Evolutionary conservation across 192 early-diverging fungal genomes (phyloP).

Genomic region (Helicostylum pulchrum): DNA sequence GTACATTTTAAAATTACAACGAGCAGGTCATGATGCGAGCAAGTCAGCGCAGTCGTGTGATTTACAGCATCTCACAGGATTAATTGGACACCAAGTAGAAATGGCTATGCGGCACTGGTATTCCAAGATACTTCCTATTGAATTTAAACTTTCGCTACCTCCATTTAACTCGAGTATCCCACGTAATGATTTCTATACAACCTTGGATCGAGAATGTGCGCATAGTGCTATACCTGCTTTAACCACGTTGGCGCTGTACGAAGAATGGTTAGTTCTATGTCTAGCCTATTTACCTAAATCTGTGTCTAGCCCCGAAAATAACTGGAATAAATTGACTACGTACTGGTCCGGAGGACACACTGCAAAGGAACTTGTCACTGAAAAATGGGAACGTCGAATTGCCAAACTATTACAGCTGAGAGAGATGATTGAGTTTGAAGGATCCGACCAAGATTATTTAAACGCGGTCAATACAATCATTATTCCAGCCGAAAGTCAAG

Average conservation of each 20-base stretch:
- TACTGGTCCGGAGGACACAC: neutral
- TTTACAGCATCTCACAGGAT: slow-evolving; percentile 1
- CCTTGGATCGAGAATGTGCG: slow-evolving; percentile 14
- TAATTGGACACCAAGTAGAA: slow-evolving; percentile 10
- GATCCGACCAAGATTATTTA: slow-evolving; percentile 9
- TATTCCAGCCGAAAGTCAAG: neutral
- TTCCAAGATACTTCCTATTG: neutral
- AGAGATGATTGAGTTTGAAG: slow-evolving; percentile 6
- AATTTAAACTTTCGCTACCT: slow-evolving; percentile 6
- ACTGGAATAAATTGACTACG: neutral
- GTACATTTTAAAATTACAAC: slow-evolving; percentile 2
- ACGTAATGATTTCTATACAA: neutral
- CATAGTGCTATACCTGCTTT: slow-evolving; percentile 2
- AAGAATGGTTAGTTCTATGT: slow-evolving; percentile 9
- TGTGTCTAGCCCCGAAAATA: neutral
- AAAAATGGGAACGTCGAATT: slow-evolving; percentile 2
- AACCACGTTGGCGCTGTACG: slow-evolving; percentile 8
- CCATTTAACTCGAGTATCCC: neutral
- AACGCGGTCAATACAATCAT: neutral
- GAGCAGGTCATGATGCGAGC: neutral
- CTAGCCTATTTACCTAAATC: slow-evolving; percentile 14
- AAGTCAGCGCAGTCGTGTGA: slow-evolving; percentile 1
- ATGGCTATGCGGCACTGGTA: slow-evolving; percentile 19
- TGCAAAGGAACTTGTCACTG: neutral
- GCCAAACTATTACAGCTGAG: neutral